Base-by-base conservation (phyloP, 1,284 basidiomycete genomes). In the Ceratobasidium theobromae region DNA sequence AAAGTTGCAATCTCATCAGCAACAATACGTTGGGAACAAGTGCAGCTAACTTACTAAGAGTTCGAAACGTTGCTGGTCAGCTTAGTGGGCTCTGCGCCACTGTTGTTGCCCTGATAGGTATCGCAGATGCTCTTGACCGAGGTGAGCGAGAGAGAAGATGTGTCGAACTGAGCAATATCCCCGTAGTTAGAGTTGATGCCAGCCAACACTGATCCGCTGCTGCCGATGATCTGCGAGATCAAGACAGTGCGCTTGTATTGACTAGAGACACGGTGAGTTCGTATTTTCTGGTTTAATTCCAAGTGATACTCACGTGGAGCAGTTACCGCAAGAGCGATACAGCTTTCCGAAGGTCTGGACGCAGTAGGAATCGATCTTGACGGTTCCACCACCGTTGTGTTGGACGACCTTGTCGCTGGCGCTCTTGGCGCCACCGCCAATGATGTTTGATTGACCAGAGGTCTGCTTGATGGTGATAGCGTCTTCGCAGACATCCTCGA, bases 381-480 rank as follows among this genome's bases (percentile, higher is more conserved):
- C 68, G 18, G 65, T 69, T 28, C 53, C 65, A 18, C 53, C 55
- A 8, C 66, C 66, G 30, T 67, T 67, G 33, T 57, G 57, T 25
- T 65, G 46, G 27, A 64, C 40, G 18, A 68, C 66, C 66, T 67
- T 69, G 46, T 69, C 68, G 18, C 32, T 32, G 8, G 68, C 68
- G 30, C 21, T 16, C 49, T 55, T 53, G 41, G 68, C 68, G 18
- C 68, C 68, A 21, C 66, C 68, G 16, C 66, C 65, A 14, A 65
- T 65, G 49, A 67, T 67, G 66, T 60, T 57, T 0, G 66, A 67
- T 18, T 51, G 33, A 4, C 53, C 45, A 33, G 53, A 54, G 8
- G 55, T 67, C 55, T 67, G 66, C 49, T 67, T 67, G 55, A 67
- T 67, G 45, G 66, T 67, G 48, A 67, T 53, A n/a, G 66, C 66